phyloP scores from a whole-genome alignment of 2,329 filamentous ascomycete species.

The Hypoxylon sp. region DNA sequence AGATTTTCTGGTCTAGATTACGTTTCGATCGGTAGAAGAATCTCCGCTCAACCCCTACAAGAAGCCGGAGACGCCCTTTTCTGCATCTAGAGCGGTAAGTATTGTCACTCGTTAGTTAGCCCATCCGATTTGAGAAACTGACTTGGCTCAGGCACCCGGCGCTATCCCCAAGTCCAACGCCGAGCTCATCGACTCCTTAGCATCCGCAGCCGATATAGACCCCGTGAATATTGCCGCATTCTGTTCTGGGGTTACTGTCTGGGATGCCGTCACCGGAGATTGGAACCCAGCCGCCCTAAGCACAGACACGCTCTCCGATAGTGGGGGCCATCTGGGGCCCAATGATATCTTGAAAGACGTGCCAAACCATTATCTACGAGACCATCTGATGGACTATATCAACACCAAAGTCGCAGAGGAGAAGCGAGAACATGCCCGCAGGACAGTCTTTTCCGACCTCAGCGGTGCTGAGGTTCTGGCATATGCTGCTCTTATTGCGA shows the following conservation, averaged over 20 bases:
- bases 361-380: constrained; percentile 11
- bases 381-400: constrained; percentile 15
- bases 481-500: neutral
- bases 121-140: neutral
- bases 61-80: neutral
- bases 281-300: neutral
- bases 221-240: neutral
- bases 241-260: neutral
- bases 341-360: constrained; percentile 15
- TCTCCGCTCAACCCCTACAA: neutral
- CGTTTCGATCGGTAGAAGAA: too few species aligned
- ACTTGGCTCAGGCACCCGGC: neutral
- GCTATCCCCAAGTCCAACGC: neutral
- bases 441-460: constrained; percentile 11
- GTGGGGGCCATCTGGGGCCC: constrained; percentile 9
- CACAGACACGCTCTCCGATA: neutral
- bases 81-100: neutral
- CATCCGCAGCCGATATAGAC: neutral
- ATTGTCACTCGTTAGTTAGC: neutral
- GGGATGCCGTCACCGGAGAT: neutral
- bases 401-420: neutral
- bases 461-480: neutral
- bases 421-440: neutral
- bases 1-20: neutral
- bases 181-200: neutral